Evolutionary conservation across 1,284 basidiomycete genomes (phyloP), one percentile per base, ranked within the genome.

Genomic region (Flammula alnicola): DNA sequence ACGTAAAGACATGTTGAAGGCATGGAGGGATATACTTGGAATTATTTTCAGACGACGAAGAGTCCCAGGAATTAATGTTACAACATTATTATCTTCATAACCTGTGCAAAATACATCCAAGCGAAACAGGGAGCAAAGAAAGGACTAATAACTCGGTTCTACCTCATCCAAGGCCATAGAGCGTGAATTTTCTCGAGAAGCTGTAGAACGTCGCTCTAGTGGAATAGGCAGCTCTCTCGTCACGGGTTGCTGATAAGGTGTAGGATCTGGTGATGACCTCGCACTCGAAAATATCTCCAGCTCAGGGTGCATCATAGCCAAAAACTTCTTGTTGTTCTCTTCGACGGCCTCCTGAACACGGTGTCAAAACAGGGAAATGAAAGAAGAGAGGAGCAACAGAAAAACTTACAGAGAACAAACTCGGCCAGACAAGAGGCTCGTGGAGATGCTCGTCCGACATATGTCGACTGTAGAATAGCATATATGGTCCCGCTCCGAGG

Each of bases 401-500:
- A n/a, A 29, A n/a, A 63, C 67, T 35, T 44, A 76, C 74, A 4
- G 63, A 64, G 44, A 75, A 71, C 12, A 62, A 40, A n/a, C 48
- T 57, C 10, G 74, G 74, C 75, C 75, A 77, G 9, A 60, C 49
- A 3, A 70, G 55, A 5, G 68, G 68, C 36, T 57, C 58, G 12
- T 57, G 59, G 19, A 70, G 57, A 47, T 72, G 63, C 23, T 71
- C 68, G 20, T 77, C 74, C 5, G 75, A 63, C 26, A 80, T 46
- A 17, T 74, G 71, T 12, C 78, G 77, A 52, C 83, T 86, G 66
- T 91, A 91, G 29, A 91, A 65, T 17, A 91, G 69, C 58, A 90
- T 67, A 65, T 85, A 89, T 0, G 89, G 87, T 0, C 89, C 88
- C 9, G 86, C 84, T 12, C 80, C 77, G 5, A 90, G 75, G 59